Base-by-base conservation (phyloP, 2,329 filamentous ascomycete genomes). In the Trichoderma brevicompactum region DNA sequence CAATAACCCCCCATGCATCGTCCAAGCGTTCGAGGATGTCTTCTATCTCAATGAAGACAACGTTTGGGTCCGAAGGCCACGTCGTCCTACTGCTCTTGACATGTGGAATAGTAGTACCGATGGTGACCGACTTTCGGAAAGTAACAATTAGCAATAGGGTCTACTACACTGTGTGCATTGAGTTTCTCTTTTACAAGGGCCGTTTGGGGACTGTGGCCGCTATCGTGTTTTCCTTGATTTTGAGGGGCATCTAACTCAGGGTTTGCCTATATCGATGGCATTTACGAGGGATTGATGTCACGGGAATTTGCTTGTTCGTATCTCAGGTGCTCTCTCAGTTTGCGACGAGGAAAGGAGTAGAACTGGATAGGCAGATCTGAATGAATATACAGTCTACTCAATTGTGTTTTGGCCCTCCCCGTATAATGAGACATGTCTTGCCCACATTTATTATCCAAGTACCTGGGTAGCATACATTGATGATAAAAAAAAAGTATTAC, bases 21-120 rank as follows among this genome's bases (percentile, higher is more conserved):
- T 59, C 58, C 0, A 73, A 73, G 5, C 2, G 2, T 28, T 28
- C 23, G 23, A 28, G 23, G 23, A 28, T 28, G 23, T 28, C 23
- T 28, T 28, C 23, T 28, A 28, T 28, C 23, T 28, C 23, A 28
- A 28, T 5, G 23, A 28, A 28, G 23, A 52, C 7, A 72, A 73
- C 50, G 64, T 67, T 1, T 71, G 70, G 69, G 49, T 75, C 36
- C 71, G 69, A 10, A 50, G 63, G 17, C 8, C 15, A n/a, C 17
- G n/a, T 7, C 70, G 71, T 15, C 68, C 36, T 7, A 72, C 68
- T 9, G 72, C 74, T 12, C 62, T 76, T 9, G 72, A 74, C 12
- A 69, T 72, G 66, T 76, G 73, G 71, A 65, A 71, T 54, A 12
- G 12, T 32, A 7, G 15, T 34, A 48, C 19, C 5, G 59, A 44